Percentiles rank a stretch among this genome's conserved stretches.
Evolutionary conservation across 2,329 filamentous ascomycete species (phyloP).

Genomic region (Sporothrix phasma): DNA sequence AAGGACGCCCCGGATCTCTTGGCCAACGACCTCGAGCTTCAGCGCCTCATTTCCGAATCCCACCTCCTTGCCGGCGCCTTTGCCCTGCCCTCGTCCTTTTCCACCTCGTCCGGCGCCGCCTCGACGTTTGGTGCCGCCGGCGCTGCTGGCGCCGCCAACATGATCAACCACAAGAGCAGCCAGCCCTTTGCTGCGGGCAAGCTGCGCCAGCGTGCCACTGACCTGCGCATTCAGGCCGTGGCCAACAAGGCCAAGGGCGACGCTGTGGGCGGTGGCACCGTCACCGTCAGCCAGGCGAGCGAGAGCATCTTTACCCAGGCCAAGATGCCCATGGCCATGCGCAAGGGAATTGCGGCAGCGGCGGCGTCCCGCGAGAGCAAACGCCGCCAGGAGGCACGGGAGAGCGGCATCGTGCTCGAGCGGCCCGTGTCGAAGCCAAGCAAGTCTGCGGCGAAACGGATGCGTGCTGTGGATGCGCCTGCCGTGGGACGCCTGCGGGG

Average conservation of each 20-base stretch:
- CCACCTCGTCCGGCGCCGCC: conserved; percentile 31
- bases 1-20: conserved; percentile 59
- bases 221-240: conserved; percentile 71
- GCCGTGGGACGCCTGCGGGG: conserved; percentile 71
- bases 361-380: conserved; percentile 55
- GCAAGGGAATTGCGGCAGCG: conserved; percentile 73
- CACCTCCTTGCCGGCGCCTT: conserved; percentile 62
- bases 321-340: conserved; percentile 80
- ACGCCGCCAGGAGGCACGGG: conserved; percentile 67
- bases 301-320: conserved; percentile 62
- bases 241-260: conserved; percentile 50
- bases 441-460: conserved; percentile 32
- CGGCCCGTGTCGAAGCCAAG: conserved; percentile 24
- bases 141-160: conserved; percentile 21
- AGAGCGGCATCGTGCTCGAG: conserved; percentile 88
- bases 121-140: conserved; percentile 26
- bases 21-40: conserved; percentile 85
- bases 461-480: conserved; percentile 54
- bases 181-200: conserved; percentile 49
- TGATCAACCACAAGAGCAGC: conserved; percentile 15
- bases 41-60: conserved; percentile 82
- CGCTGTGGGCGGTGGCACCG: conserved; percentile 44
- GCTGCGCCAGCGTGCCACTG: conserved; percentile 69
- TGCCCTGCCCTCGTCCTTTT: conserved; percentile 25
- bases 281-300: conserved; percentile 58